phyloP scores from a whole-genome alignment of 2,329 filamentous ascomycete species.

The Allantophomopsis cytisporea region DNA sequence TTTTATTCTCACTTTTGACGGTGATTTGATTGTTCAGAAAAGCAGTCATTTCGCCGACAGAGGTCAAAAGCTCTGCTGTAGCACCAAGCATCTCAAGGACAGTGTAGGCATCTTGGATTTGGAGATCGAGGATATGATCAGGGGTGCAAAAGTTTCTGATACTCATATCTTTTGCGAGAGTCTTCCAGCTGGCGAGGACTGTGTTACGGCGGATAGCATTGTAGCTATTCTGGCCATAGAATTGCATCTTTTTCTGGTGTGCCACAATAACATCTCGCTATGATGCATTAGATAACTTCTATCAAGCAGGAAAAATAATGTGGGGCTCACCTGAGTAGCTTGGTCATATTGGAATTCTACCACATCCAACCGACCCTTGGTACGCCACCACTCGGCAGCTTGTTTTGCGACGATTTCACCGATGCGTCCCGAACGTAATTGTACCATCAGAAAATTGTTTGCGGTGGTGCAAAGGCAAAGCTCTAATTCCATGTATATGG shows the following conservation, averaged over 20 bases:
- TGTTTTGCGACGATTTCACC: constrained; percentile 15
- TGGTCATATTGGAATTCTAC: constrained; percentile 38
- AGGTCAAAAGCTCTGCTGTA: no score
- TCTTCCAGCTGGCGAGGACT: constrained; percentile 32
- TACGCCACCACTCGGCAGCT: constrained; percentile 21
- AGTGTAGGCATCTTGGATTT: constrained; percentile 30
- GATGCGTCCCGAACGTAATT: constrained; percentile 17
- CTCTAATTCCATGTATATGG: constrained; percentile 16
- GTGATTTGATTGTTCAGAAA: no score
- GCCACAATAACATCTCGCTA: constrained; percentile 26
- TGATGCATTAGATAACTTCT: no score
- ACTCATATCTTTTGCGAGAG: constrained; percentile 28
- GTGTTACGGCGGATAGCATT: constrained; percentile 22
- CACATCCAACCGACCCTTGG: constrained; percentile 30
- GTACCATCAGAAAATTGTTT: constrained; percentile 18
- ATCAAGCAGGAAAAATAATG: no score
- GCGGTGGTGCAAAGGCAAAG: constrained; percentile 16
- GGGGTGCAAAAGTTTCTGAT: constrained; percentile 34
- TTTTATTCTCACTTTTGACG: no score
- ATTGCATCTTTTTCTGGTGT: constrained; percentile 29
- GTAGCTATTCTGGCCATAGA: constrained; percentile 25
- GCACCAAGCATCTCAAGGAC: constrained; percentile 31
- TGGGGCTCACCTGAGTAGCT: constrained; percentile 22
- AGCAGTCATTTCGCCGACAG: no score
- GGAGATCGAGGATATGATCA: constrained; percentile 31